Evolutionary conservation across 2,329 filamentous ascomycete species (phyloP).

Genomic region (Neonectria coccinea): DNA sequence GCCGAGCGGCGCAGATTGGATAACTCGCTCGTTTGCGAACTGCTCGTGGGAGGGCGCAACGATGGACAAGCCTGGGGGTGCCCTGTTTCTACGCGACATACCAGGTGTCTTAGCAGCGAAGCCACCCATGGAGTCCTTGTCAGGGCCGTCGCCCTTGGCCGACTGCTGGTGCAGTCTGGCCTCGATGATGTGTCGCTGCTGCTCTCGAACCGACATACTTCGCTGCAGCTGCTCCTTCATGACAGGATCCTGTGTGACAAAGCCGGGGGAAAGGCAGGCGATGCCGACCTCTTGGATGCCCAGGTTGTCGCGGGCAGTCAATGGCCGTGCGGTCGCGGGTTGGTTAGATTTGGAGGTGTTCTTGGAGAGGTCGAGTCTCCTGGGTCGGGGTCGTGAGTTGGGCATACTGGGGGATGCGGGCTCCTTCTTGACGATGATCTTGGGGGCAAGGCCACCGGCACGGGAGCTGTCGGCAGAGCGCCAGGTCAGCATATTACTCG

Average conservation of each 20-base stretch:
- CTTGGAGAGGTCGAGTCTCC: conserved; percentile 82
- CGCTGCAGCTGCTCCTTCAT: conserved; percentile 96
- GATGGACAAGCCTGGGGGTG: conserved; percentile 91
- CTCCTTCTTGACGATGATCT: conserved; percentile 97
- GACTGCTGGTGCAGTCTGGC: conserved; percentile 88
- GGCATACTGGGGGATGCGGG: conserved; percentile 86
- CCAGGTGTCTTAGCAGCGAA: conserved; percentile 78
- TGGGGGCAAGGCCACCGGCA: conserved; percentile 70
- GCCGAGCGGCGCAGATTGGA: conserved; percentile 94
- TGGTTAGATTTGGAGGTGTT: conserved; percentile 65
- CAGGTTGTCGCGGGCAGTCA: conserved; percentile 83
- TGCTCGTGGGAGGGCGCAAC: conserved; percentile 93
- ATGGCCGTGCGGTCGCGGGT: conserved; percentile 74
- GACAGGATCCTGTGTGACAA: conserved; percentile 94
- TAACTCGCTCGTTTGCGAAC: conserved; percentile 93
- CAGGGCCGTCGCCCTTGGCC: conserved; percentile 78
- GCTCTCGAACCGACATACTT: conserved; percentile 91
- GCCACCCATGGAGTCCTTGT: conserved; percentile 62
- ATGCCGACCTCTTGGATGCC: conserved; percentile 93
- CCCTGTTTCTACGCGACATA: conserved; percentile 79
- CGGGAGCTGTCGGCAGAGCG: conserved; percentile 52
- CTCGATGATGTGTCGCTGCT: conserved; percentile 95
- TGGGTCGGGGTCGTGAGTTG: conserved; percentile 78
- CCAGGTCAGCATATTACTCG: conserved; percentile 27
- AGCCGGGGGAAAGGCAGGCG: conserved; percentile 94